phyloP scores from a whole-genome alignment of 768 basidiomycete species.

The Hypholoma sublateritium region DNA sequence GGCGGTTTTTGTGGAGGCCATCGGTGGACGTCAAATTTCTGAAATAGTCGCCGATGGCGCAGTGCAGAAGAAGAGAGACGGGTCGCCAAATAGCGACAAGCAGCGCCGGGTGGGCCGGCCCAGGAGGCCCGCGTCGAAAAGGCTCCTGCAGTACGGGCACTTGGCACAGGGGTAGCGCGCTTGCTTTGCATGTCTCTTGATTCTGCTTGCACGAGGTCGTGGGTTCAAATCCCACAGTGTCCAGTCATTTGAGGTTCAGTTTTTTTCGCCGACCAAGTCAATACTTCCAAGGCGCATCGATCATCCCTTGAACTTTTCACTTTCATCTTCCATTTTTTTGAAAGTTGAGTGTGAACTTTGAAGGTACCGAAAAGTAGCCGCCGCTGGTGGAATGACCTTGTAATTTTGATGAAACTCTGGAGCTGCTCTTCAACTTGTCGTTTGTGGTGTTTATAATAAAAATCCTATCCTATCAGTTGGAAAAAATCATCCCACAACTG shows the following conservation, averaged over 20 bases:
- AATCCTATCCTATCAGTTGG: too few species aligned
- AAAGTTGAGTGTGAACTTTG: too few species aligned
- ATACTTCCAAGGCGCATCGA: too few species aligned
- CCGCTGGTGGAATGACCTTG: too few species aligned
- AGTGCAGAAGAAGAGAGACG: background rate
- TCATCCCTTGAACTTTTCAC: too few species aligned
- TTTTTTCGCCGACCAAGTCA: too few species aligned
- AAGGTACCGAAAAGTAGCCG: too few species aligned
- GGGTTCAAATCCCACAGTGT: slow-evolving; percentile 39
- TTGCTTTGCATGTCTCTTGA: slow-evolving; percentile 30
- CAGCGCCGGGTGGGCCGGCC: background rate
- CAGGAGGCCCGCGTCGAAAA: background rate
- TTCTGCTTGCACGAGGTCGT: slow-evolving; percentile 32
- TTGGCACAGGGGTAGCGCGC: slow-evolving; percentile 41
- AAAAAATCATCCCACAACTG: too few species aligned
- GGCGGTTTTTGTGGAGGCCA: slow-evolving; percentile 13
- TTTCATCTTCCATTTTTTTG: too few species aligned
- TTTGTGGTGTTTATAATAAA: too few species aligned
- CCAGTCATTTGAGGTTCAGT: slow-evolving; percentile 29
- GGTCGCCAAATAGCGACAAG: background rate
- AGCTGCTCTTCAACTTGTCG: too few species aligned
- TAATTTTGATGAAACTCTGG: too few species aligned
- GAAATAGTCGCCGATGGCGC: background rate
- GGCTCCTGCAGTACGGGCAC: slow-evolving; percentile 19
- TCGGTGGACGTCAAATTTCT: background rate